These are phyloP conservation scores for Aspergillus sp. DNA, from an alignment of 2,329 filamentous ascomycete genomes.

Conservation along the genomic window DNA sequence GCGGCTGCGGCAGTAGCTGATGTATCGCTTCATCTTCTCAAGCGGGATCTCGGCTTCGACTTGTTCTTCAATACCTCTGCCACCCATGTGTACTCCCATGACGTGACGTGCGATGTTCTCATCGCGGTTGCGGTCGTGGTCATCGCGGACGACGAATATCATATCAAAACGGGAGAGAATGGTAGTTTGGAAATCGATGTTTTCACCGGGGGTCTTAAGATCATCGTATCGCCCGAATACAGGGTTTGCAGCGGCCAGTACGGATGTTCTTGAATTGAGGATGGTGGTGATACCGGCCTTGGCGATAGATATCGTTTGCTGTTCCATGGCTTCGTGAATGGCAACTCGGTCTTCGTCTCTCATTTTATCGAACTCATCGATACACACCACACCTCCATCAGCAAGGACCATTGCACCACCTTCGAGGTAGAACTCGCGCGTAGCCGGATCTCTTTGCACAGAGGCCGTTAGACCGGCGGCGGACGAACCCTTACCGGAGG, in stretches of 20 bases:
- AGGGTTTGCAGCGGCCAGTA: constrained; percentile 92
- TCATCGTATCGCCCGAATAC: constrained; percentile 98
- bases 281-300: constrained; percentile 99
- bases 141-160: constrained; percentile 98
- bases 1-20: constrained; percentile 93
- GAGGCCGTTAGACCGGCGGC: constrained; percentile 96
- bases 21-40: constrained; percentile 96
- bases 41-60: constrained; percentile 85
- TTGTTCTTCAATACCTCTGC: constrained; percentile 76
- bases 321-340: constrained; percentile 99
- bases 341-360: constrained; percentile 95
- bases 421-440: constrained; percentile 95
- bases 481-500: constrained; percentile 95
- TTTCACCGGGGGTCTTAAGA: constrained; percentile 94
- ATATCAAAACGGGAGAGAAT: constrained; percentile 98
- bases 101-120: constrained; percentile 95
- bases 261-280: constrained; percentile 90
- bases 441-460: constrained; percentile 87
- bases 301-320: constrained; percentile 98
- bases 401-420: constrained; percentile 98
- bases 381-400: constrained; percentile 94
- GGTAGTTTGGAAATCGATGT: constrained; percentile 98
- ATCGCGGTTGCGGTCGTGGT: constrained; percentile 85
- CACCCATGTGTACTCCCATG: constrained; percentile 95
- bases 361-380: constrained; percentile 99